Base-by-base conservation (phyloP, 768 basidiomycete genomes). In the Leucocoprinus leucothites region DNA sequence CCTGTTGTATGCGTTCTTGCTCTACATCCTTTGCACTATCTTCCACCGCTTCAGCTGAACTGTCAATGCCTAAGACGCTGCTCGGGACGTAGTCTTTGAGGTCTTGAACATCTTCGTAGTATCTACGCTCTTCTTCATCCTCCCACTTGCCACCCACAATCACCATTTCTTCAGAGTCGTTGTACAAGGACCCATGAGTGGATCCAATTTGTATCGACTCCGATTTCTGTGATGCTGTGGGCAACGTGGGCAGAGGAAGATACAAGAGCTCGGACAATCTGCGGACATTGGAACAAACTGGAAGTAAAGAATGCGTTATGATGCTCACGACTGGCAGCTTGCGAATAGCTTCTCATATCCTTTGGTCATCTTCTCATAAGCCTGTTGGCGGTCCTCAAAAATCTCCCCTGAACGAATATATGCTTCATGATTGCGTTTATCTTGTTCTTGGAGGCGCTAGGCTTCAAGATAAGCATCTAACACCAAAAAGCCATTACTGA, bases 381-480 rank as follows among this genome's bases (percentile, higher is more conserved):
- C 94, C 69, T 98, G 95, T 68, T 98, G 96, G 31, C 97, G 84
- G 68, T 99, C 97, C 66, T 99, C 97, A 62, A 99, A 99, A 59
- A 99, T 98, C 71, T 99, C 96, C 24, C 97, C 97, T 2, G 95
- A 98, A 28, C 95, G 92, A 61, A 99, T 98, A 67, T 99, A 99
- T 55, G 97, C 97, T 75, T 99, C 97, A 66, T 98, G 96, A 64
- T 99, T 99, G 48, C 89, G 81, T 59, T 87, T 87, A 69, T 98
- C 97, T 72, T 97, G 95, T 60, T 97, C 94, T 86, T 98, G 94
- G 44, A 99, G 77, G 46, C 89, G 86, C 96, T 98, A 50, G 5
- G 46, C 9, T 50, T 48, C 11, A 38, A 47, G 24, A 42, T 49
- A 48, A 34, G 24, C 25, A 22, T 21, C 25, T 25, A 9, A 36